Percentiles rank a stretch among this genome's conserved stretches.
These are phyloP conservation scores for Geranium rotundifolium DNA, from an alignment of 345 rosid genomes.

Conservation along the genomic window DNA sequence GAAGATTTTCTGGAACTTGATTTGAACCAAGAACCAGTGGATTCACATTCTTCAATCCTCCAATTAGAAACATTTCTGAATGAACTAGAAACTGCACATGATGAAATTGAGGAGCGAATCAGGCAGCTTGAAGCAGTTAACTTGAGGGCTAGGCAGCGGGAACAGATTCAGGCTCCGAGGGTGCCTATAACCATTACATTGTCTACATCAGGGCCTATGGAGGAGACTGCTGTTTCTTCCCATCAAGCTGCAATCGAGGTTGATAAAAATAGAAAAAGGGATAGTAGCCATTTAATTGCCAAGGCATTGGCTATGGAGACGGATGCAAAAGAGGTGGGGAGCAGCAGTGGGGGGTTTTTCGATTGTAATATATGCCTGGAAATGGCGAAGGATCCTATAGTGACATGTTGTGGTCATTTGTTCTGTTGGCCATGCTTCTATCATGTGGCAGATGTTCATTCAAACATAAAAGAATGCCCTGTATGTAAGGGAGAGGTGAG, in stretches of 20 bases:
- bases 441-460: conserved; percentile 57
- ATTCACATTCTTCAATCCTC: conserved; percentile 17
- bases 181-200: conserved; percentile 1
- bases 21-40: conserved; percentile 38
- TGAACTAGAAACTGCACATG: conserved; percentile 38
- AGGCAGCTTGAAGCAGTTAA: conserved; percentile 44
- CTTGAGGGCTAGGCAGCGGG: conserved; percentile 32
- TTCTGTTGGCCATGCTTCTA: conserved; percentile 93
- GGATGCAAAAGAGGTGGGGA: conserved; percentile 43
- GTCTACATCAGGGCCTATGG: conserved; percentile 11
- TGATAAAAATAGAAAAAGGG: conserved; percentile 13
- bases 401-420: conserved; percentile 89
- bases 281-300: conserved; percentile 26
- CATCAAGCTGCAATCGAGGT: conserved; percentile 20
- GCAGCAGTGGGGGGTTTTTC: conserved; percentile 60
- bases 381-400: conserved; percentile 73
- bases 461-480: conserved; percentile 88
- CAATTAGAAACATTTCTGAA: conserved; percentile 25
- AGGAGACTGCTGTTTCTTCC: conserved; percentile 11
- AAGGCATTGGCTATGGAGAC: conserved; percentile 40
- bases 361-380: conserved; percentile 85
- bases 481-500: conserved; percentile 96
- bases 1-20: conserved; percentile 41
- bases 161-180: conserved; percentile 3
- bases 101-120: conserved; percentile 42